Base-by-base conservation (phyloP, 768 basidiomycete species). In the Lenzites betulinus region DNA sequence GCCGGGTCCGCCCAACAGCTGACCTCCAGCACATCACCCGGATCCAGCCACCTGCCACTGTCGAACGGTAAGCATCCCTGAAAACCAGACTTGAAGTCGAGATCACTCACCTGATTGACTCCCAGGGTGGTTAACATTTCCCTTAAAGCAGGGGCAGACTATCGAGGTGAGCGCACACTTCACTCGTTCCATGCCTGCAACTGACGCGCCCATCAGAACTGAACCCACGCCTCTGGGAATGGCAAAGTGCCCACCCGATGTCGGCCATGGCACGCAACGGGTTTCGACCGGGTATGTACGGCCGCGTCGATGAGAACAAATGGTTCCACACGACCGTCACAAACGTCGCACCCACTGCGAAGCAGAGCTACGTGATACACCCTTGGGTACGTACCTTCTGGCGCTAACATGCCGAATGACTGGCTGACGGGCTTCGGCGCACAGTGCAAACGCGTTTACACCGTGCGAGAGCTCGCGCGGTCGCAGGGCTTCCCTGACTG, bases 401-500 rank as follows among this genome's bases (percentile, higher is more conserved):
- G 1, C 13, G 23, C 5, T 5, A 25, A 6, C 8, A 25, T 28
- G 30, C n/a, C 8, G 33, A 25, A n/a, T n/a, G n/a, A n/a, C n/a
- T 46, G 5, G 11, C 23, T 25, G 12, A 46, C 15, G 6, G 11
- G 23, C 44, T 23, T 0, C 20, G 22, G 18, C 33, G 16, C 33
- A 13, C 56, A 93, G 91, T 86, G 84, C 63, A 81, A 81, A 64
- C 81, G 92, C 9, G 84, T 91, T 64, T 74, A 91, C 7, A 88
- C 88, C 0, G 85, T 92, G 23, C 81, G 91, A 6, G 91, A 93
- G 69, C 76, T 90, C 15, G 91, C 90, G 8, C 77, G 92, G 42
- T 87, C 89, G 0, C 92, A 93, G 75, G 91, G 92, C 0, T 90
- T 93, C 69, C 88, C 90, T 0, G 92, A 93, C 63, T 74, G 79